These are phyloP conservation scores for Trichosporon sp. DNA, from an alignment of 1,284 basidiomycete genomes.

Conservation along the genomic window DNA sequence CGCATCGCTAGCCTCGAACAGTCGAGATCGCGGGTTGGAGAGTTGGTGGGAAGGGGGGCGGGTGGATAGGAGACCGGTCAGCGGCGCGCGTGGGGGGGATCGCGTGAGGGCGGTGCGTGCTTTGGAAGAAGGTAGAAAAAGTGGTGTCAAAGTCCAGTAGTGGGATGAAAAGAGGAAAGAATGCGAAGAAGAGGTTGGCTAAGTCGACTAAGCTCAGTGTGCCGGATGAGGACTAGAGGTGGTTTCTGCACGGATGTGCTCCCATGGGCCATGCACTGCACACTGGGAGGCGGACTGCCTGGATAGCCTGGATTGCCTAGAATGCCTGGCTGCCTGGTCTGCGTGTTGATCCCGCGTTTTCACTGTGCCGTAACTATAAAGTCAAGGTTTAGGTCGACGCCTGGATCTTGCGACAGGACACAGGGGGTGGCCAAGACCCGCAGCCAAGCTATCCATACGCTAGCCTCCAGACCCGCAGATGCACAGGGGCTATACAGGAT, in stretches of 20 bases:
- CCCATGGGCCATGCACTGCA: not conserved
- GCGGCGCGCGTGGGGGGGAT: not conserved
- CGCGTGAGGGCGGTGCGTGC: not conserved
- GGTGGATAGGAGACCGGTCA: not conserved
- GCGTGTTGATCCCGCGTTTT: constrained; percentile 17
- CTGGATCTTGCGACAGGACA: not conserved
- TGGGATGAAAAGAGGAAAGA: constrained; percentile 11
- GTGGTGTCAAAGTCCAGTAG: not conserved
- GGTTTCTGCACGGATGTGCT: not conserved
- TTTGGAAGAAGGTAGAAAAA: not conserved
- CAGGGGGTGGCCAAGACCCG: not conserved
- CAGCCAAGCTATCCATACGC: no score
- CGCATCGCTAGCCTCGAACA: constrained; percentile 31
- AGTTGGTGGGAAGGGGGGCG: not conserved
- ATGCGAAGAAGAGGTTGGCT: constrained; percentile 7
- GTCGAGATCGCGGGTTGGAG: constrained; percentile 14
- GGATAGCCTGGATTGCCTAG: no score
- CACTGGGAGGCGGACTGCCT: not conserved
- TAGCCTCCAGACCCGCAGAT: not conserved
- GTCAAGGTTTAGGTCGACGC: not conserved
- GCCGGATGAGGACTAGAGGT: not conserved
- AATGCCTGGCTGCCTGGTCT: no score
- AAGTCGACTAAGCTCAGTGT: constrained; percentile 5
- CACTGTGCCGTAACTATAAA: constrained; percentile 17
- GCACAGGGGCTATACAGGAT: not conserved